Percentiles rank a stretch among this genome's conserved stretches.
Evolutionary conservation across 768 basidiomycete genomes (phyloP).

Genomic region (Phaffia australis): DNA sequence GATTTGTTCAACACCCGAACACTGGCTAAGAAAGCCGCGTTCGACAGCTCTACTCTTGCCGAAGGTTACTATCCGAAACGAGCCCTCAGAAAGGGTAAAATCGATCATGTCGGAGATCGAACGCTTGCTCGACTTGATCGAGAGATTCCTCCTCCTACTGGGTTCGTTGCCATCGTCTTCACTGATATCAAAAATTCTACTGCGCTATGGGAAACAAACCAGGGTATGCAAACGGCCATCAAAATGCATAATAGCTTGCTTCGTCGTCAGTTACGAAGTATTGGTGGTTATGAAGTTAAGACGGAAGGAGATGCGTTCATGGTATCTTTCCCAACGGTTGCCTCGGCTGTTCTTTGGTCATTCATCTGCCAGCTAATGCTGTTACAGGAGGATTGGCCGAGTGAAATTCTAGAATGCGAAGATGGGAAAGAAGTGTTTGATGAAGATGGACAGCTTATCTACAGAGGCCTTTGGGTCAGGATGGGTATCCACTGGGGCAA

Average conservation of each 20-base stretch:
- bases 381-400: conserved; percentile 73
- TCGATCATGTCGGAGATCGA: conserved; percentile 44
- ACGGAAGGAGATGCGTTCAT: conserved; percentile 99
- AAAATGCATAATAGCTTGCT: conserved; percentile 76
- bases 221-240: conserved; percentile 90
- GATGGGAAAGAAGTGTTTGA: conserved; percentile 76
- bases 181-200: conserved; percentile 98
- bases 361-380: conserved; percentile 74
- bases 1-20: conserved; percentile 57
- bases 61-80: conserved; percentile 19
- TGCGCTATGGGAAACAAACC: conserved; percentile 87
- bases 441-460: conserved; percentile 54
- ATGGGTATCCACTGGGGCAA: conserved; percentile 95
- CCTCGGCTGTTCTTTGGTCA: conserved; percentile 81
- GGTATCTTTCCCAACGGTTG: conserved; percentile 86
- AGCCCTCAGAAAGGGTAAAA: conserved; percentile 37
- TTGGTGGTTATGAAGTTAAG: conserved; percentile 97
- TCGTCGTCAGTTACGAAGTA: conserved; percentile 70
- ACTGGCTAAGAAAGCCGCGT: conserved; percentile 40
- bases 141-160: conserved; percentile 73
- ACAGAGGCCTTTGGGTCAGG: conserved; percentile 80
- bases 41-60: conserved; percentile 39
- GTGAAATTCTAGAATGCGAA: conserved; percentile 82
- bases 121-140: conserved; percentile 52
- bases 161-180: conserved; percentile 85